phyloP scores from a whole-genome alignment of 768 basidiomycete genomes.

The Psilocybe azurescens region DNA sequence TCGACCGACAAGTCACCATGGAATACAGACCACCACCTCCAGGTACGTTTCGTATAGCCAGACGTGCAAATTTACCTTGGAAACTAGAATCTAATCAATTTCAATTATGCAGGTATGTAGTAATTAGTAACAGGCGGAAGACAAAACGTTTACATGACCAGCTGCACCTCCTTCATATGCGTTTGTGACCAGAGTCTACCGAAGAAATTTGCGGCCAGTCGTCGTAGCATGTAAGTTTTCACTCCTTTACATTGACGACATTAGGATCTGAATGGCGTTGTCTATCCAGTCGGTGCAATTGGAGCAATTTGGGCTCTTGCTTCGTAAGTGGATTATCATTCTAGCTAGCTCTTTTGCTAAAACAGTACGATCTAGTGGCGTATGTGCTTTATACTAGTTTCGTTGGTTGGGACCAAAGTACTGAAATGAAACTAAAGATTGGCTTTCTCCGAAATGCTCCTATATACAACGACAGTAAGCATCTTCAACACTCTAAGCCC shows the following conservation, averaged over 20 bases:
- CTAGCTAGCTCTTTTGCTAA: background rate
- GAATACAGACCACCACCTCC: slow-evolving; percentile 44
- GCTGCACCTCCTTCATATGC: slow-evolving; percentile 61
- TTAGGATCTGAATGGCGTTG: background rate
- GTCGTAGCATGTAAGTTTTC: slow-evolving; percentile 47
- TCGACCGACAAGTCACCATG: slow-evolving; percentile 28
- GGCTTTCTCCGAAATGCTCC: slow-evolving; percentile 62
- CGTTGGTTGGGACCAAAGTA: background rate
- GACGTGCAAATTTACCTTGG: background rate
- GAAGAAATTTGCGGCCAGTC: slow-evolving; percentile 64
- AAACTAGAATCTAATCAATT: background rate
- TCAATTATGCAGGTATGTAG: slow-evolving; percentile 7
- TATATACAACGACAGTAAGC: slow-evolving; percentile 55
- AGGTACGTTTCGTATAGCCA: slow-evolving; percentile 35
- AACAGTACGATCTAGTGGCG: slow-evolving; percentile 30
- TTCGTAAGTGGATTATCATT: slow-evolving; percentile 51
- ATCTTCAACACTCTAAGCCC: background rate
- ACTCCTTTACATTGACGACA: slow-evolving; percentile 7
- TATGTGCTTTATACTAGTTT: slow-evolving; percentile 24
- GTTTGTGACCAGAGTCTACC: slow-evolving; percentile 62
- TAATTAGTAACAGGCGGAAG: too few relatives aligned
- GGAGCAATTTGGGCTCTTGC: slow-evolving; percentile 65
- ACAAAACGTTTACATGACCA: too few relatives aligned
- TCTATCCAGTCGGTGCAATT: slow-evolving; percentile 43
- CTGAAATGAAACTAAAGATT: slow-evolving; percentile 45